Evolutionary conservation across 2,329 filamentous ascomycete genomes (phyloP).

Genomic region (Rachicladosporium sp.): DNA sequence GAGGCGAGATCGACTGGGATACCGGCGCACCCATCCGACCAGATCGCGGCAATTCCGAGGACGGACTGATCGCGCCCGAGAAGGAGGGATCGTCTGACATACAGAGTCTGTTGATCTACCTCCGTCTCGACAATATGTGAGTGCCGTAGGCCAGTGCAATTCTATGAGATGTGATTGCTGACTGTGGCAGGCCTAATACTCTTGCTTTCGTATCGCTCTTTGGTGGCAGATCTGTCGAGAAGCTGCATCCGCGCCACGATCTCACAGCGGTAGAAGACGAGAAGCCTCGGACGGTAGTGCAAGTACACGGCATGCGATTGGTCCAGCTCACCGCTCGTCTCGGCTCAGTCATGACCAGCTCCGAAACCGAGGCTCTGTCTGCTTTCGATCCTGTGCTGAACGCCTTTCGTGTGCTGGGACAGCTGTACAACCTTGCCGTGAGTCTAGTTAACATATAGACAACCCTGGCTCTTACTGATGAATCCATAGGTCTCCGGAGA

Average conservation of each 20-base stretch:
- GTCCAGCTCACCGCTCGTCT: conserved; percentile 82
- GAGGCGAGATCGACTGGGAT: conserved; percentile 85
- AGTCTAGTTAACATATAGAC: not conserved
- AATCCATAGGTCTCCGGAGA: conserved; percentile 49
- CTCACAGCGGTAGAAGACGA: conserved; percentile 23
- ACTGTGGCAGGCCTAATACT: conserved; percentile 45
- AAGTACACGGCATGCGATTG: conserved; percentile 74
- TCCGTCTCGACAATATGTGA: conserved; percentile 73
- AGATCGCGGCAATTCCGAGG: conserved; percentile 12
- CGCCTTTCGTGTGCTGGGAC: conserved; percentile 77
- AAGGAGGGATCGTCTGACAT: conserved; percentile 43
- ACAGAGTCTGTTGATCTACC: conserved; percentile 63
- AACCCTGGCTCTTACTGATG: not conserved
- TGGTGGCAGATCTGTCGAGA: conserved; percentile 38
- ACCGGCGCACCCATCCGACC: conserved; percentile 39
- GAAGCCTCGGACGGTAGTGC: conserved; percentile 31
- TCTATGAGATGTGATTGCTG: not conserved
- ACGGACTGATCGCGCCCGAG: conserved; percentile 29
- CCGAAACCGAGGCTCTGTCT: conserved; percentile 59
- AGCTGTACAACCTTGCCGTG: conserved; percentile 64
- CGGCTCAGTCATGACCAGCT: conserved; percentile 88
- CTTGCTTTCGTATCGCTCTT: conserved; percentile 71
- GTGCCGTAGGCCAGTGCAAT: conserved; percentile 33
- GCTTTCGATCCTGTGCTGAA: conserved; percentile 72
- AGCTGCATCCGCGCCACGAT: conserved; percentile 14